phyloP scores from a whole-genome alignment of 2,329 filamentous ascomycete genomes.

The Cladorrhinum sp. region DNA sequence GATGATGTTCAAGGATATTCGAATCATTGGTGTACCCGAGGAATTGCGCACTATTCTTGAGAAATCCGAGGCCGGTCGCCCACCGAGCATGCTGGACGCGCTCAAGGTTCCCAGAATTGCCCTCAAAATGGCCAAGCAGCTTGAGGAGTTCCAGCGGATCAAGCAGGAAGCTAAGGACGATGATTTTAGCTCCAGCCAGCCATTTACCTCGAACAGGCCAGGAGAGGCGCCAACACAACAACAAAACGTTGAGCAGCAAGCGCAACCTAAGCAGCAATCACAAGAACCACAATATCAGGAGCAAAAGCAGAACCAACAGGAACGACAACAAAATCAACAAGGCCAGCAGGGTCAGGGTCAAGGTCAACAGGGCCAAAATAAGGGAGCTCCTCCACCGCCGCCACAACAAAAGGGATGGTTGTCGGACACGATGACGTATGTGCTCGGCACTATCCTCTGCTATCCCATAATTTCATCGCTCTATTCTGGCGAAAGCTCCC shows the following conservation, averaged over 20 bases:
- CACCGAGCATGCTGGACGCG: slow-evolving; percentile 43
- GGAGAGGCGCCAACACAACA: slow-evolving; percentile 20
- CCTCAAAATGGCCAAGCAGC: slow-evolving; percentile 51
- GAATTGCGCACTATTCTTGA: slow-evolving; percentile 60
- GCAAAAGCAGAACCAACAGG: slow-evolving; percentile 1
- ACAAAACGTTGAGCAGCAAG: slow-evolving; percentile 14
- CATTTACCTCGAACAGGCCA: slow-evolving; percentile 28
- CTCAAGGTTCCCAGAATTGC: slow-evolving; percentile 59
- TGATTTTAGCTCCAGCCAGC: slow-evolving; percentile 18
- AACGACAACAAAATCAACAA: slow-evolving; percentile 24
- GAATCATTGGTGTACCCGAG: slow-evolving; percentile 65
- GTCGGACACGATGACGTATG: slow-evolving; percentile 52
- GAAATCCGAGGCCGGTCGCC: slow-evolving; percentile 54
- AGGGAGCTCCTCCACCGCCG: slow-evolving; percentile 1
- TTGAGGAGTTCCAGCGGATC: slow-evolving; percentile 21
- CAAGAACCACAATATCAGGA: slow-evolving; percentile 29
- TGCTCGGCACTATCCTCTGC: slow-evolving; percentile 42
- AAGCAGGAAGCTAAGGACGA: slow-evolving; percentile 14
- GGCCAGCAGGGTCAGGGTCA: slow-evolving; percentile 24
- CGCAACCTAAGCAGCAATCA: slow-evolving; percentile 24
- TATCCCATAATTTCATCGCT: slow-evolving; percentile 35
- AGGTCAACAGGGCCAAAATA: slow-evolving; percentile 7
- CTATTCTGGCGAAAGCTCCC: slow-evolving; percentile 42
- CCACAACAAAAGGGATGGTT: slow-evolving; percentile 30
- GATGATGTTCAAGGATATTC: slow-evolving; percentile 59